Evolutionary conservation across 352 stramenopile species (phyloP).

Genomic region (Globisporangium splendens): DNA sequence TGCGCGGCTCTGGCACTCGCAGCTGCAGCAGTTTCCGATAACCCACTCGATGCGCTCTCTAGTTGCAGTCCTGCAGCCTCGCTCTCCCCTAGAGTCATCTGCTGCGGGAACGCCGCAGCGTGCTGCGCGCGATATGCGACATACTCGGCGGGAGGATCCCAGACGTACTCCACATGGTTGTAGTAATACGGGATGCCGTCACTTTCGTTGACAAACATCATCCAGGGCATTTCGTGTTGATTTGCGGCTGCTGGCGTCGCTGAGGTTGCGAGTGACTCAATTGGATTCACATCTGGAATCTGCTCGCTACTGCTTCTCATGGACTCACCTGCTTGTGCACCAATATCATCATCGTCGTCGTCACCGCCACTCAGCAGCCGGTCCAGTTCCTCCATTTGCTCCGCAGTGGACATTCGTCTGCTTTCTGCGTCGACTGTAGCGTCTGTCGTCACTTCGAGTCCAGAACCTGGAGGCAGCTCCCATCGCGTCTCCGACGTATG

Average conservation of each 20-base stretch:
- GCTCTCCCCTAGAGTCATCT: slow-evolving; percentile 10
- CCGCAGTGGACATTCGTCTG: slow-evolving; percentile 41
- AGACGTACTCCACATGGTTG: slow-evolving; percentile 59
- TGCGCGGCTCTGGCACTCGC: neutral
- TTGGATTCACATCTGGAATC: too few relatives aligned
- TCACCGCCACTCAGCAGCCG: slow-evolving; percentile 43
- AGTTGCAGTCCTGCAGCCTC: neutral
- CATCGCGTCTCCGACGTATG: slow-evolving; percentile 52
- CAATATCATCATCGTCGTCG: slow-evolving; percentile 23
- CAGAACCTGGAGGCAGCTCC: slow-evolving; percentile 23
- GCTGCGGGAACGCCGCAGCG: too few relatives aligned
- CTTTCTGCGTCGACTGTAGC: neutral
- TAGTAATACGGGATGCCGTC: slow-evolving; percentile 72
- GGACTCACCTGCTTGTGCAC: neutral
- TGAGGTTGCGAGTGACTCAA: too few relatives aligned
- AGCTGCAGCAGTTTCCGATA: neutral
- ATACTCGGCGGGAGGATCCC: slow-evolving; percentile 56
- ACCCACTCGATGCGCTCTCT: neutral
- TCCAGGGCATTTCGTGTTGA: slow-evolving; percentile 31
- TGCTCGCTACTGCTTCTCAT: neutral
- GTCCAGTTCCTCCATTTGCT: slow-evolving; percentile 63
- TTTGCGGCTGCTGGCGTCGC: neutral
- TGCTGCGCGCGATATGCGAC: slow-evolving; percentile 34
- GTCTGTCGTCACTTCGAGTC: too few relatives aligned
- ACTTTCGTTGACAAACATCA: slow-evolving; percentile 68